Base-by-base conservation (phyloP, 208 protist species). In the Acanthamoeba triangularis region DNA sequence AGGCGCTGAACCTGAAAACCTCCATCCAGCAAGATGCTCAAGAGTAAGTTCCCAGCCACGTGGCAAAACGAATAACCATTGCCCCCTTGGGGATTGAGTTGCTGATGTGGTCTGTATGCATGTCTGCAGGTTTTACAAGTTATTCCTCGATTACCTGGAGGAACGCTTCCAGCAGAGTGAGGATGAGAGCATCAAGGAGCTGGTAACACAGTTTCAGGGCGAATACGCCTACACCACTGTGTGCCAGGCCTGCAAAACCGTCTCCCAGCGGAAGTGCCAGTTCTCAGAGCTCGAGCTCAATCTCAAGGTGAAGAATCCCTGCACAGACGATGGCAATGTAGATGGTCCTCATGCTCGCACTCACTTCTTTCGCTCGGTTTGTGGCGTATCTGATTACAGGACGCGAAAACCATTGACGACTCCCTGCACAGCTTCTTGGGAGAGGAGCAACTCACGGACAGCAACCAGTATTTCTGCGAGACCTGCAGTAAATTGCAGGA, bases 261-360 rank as follows among this genome's bases (percentile, higher is more conserved):
- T 85, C 18, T 94, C 91, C 37, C 91, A 94, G 41, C 30, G 69
- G 8, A 94, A 84, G 25, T 94, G 91, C 44, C 33, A 37, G 16
- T 94, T 94, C 74, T 94, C 44, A 4, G 91, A 94, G 52, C 74
- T 94, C 30, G 91, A 94, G 49, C 91, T 94, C 30, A 94, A 94
- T n/a, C 44, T 94, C 6, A 94, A 94, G 69, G 87, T 93, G 25
- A 49, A 13, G 2, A 23, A 59, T 54, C 3, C 82, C 28, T 28
- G 18, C 14, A 76, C 28, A 69, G 14, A 23, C 11, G 23, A 47
- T 47, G 41, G 84, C 44, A 44, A 25, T 49, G 35, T 74, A 37
- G 16, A 74, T 78, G 10, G 28, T 11, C 47, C 35, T 78, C 11
- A 20, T n/a, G 23, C n/a, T 78, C 33, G 33, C 33, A 18, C 69